A percentile compares a stretch with the other conserved stretches of the same genome.
These are phyloP conservation scores for Giardia muris DNA, from an alignment of 208 protist species.

Conservation along the genomic window DNA sequence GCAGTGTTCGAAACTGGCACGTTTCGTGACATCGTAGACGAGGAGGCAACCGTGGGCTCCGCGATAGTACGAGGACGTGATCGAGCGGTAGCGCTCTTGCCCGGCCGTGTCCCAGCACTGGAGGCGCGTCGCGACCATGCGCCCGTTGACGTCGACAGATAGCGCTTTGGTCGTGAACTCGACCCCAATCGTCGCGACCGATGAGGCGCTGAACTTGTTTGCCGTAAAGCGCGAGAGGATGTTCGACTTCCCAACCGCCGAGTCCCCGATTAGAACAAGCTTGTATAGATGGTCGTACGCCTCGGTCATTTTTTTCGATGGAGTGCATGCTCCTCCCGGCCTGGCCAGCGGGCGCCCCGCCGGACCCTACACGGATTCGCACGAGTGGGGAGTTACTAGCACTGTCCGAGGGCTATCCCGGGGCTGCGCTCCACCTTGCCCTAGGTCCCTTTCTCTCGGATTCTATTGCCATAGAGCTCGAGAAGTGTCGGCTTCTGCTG, in stretches of 20 bases:
- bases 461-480: neutral
- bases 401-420: neutral
- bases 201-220: conserved; percentile 44
- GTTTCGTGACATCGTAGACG: conserved; percentile 44
- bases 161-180: conserved; percentile 49
- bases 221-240: conserved; percentile 47
- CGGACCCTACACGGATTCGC: neutral
- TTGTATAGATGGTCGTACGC: conserved; percentile 43
- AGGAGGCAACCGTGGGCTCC: conserved; percentile 42
- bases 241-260: conserved; percentile 49
- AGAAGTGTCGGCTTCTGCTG: no score
- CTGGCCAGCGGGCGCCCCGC: neutral
- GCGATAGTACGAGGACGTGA: conserved; percentile 41
- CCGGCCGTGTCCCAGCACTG: conserved; percentile 51
- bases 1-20: conserved; percentile 36
- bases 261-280: conserved; percentile 47
- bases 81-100: conserved; percentile 38
- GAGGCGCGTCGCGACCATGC: conserved; percentile 42
- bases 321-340: neutral
- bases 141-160: conserved; percentile 41
- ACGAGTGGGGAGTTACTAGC: neutral
- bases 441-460: neutral
- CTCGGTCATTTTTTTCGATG: neutral
- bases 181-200: conserved; percentile 52
- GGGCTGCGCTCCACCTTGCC: neutral